Conservation (phyloP, 805 yeast species). For the Myxozyma vanderwaltii region DNA sequence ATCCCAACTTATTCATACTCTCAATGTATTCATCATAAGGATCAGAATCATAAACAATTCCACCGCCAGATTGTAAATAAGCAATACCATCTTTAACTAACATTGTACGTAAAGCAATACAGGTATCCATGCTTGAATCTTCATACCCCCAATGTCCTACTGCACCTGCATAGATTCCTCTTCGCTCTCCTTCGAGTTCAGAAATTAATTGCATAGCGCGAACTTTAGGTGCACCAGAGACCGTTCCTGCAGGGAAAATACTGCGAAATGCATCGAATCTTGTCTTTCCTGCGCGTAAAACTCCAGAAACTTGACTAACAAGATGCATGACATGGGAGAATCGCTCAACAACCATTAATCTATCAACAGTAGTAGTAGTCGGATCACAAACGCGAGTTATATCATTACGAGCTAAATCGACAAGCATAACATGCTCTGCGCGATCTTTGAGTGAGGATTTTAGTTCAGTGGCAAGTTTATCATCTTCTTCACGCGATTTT, state of each 20-base stretch:
- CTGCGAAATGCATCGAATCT: constrained; percentile 97
- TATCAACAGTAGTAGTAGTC: constrained; percentile 77
- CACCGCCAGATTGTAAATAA: constrained; percentile 98
- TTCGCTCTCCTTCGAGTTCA: constrained; percentile 83
- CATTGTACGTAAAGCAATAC: constrained; percentile 97
- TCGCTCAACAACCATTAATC: constrained; percentile 84
- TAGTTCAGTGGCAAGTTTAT: constrained; percentile 70
- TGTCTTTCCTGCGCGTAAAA: constrained; percentile 75
- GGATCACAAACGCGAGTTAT: constrained; percentile 95
- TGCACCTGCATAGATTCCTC: constrained; percentile 98
- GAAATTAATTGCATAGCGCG: constrained; percentile 94
- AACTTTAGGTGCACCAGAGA: constrained; percentile 97
- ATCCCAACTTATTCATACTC: constrained; percentile 95
- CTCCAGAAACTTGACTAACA: constrained; percentile 93
- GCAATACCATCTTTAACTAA: constrained; percentile 87
- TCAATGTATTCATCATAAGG: constrained; percentile 94
- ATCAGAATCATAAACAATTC: constrained; percentile 93
- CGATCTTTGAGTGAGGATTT: constrained; percentile 83
- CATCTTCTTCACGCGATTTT: constrained; percentile 87
- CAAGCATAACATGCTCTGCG: constrained; percentile 98
- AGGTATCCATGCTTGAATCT: constrained; percentile 93
- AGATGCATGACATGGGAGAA: constrained; percentile 97
- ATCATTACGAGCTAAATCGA: constrained; percentile 95
- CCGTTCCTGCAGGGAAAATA: constrained; percentile 99
- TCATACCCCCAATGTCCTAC: constrained; percentile 98